phyloP scores from a whole-genome alignment of 495 filamentous ascomycete genomes.

The Geoglossum glabrum region DNA sequence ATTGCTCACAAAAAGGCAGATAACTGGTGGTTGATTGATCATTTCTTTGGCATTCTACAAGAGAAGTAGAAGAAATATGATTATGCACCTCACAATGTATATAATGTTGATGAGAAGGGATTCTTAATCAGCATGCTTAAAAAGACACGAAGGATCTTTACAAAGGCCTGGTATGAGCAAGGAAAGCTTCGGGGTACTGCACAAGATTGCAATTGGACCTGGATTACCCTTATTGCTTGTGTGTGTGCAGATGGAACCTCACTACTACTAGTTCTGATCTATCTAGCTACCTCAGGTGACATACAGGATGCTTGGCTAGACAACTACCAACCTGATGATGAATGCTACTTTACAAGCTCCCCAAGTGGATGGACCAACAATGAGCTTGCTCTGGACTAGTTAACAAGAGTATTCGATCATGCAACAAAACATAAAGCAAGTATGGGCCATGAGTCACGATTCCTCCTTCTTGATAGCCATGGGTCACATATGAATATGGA shows the following conservation, averaged over 20 bases:
- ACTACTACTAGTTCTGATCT: slow-evolving; percentile 10
- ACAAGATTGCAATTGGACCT: slow-evolving; percentile 8
- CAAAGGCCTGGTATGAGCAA: not conserved
- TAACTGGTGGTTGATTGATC: not conserved
- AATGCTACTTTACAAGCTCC: slow-evolving; percentile 5
- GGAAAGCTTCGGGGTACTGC: slow-evolving; percentile 2
- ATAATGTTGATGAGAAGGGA: slow-evolving; percentile 15
- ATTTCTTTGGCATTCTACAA: slow-evolving; percentile 1
- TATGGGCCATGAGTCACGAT: not conserved
- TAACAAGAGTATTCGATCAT: slow-evolving; percentile 10
- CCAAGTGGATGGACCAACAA: slow-evolving; percentile 10
- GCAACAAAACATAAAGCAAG: slow-evolving; percentile 5
- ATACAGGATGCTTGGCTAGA: slow-evolving; percentile 8
- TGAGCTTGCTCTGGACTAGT: slow-evolving; percentile 8
- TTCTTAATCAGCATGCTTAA: slow-evolving; percentile 8
- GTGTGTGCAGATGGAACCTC: slow-evolving; percentile 9
- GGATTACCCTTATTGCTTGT: slow-evolving; percentile 8
- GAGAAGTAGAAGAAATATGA: slow-evolving; percentile 5
- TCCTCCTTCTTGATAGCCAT: slow-evolving; percentile 12
- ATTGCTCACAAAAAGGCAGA: not conserved
- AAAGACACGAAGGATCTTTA: not conserved
- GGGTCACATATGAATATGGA: slow-evolving; percentile 6
- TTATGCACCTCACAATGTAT: slow-evolving; percentile 6
- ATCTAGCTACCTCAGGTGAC: not conserved
- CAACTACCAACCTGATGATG: not conserved